Percentiles rank a stretch among this genome's conserved stretches.
Conservation (phyloP, 164 flowering plant genomes). For the Paratinospora sagittata region DNA sequence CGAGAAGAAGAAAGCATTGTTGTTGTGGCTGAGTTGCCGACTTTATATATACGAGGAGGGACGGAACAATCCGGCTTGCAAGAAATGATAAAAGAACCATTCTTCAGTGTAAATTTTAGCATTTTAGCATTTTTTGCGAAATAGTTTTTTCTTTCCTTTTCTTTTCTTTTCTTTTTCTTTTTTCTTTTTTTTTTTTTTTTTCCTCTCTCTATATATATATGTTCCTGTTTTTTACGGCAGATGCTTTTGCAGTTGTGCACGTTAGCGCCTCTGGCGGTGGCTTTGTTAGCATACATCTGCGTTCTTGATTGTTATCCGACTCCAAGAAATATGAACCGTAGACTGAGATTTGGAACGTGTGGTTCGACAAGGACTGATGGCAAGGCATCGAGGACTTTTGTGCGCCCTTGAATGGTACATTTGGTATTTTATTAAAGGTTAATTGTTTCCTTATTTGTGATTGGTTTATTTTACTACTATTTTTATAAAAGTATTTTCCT, state of each 20-base stretch:
- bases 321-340: background rate
- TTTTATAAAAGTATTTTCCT: too few relatives aligned
- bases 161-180: background rate
- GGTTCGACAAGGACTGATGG: too few relatives aligned
- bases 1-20: background rate
- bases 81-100: constrained; percentile 1
- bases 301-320: background rate
- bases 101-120: background rate
- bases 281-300: background rate
- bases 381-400: too few relatives aligned
- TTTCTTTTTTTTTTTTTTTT: background rate
- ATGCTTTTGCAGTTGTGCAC: constrained; percentile 2
- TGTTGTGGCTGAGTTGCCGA: background rate
- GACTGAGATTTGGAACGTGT: too few relatives aligned
- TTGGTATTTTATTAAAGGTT: too few relatives aligned
- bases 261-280: background rate
- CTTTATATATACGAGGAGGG: background rate
- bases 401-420: too few relatives aligned
- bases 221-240: constrained; percentile 3
- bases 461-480: too few relatives aligned
- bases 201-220: too few relatives aligned
- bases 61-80: background rate
- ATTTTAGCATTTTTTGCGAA: background rate
- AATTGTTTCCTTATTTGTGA: too few relatives aligned
- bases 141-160: background rate